A percentile compares a stretch with the other conserved stretches of the same genome.
Evolutionary conservation across 345 rosid species (phyloP).

Genomic region (Citrus hindsii): DNA sequence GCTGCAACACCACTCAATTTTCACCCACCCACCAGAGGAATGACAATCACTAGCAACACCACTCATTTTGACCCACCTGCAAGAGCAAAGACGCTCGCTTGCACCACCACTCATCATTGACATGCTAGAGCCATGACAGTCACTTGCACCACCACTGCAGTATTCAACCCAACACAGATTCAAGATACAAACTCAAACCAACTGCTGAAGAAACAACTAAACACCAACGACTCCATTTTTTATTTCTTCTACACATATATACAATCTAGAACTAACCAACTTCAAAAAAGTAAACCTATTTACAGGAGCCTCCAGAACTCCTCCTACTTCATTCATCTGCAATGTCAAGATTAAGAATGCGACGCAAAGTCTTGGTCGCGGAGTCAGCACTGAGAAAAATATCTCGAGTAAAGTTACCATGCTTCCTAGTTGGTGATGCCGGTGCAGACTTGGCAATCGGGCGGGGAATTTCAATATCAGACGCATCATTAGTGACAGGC

Average conservation of each 20-base stretch:
- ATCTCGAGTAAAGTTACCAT: conserved; percentile 32
- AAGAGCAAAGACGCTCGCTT: background rate
- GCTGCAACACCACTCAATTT: background rate
- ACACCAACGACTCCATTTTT: conserved; percentile 20
- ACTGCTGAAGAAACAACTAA: conserved; percentile 32
- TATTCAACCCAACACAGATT: background rate
- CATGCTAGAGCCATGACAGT: conserved; percentile 20
- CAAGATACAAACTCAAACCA: background rate
- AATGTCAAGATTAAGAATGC: conserved; percentile 84
- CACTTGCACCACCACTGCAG: background rate
- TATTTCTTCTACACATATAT: conserved; percentile 51
- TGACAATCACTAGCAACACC: conserved; percentile 1
- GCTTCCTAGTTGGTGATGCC: conserved; percentile 69
- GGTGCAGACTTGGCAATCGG: conserved; percentile 81
- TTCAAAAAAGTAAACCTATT: conserved; percentile 29
- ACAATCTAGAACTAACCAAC: conserved; percentile 50
- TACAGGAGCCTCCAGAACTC: conserved; percentile 43
- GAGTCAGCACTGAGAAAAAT: conserved; percentile 58
- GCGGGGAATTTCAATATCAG: conserved; percentile 33
- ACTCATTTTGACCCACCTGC: conserved; percentile 31
- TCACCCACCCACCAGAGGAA: background rate
- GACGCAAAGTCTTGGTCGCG: conserved; percentile 87
- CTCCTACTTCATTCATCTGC: conserved; percentile 49
- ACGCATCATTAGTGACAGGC: conserved; percentile 28
- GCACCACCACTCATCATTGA: conserved; percentile 30